Evolutionary conservation across 495 filamentous ascomycete species (phyloP), one percentile per base, ranked within the genome.

Genomic region (Aspergillus cavernicola): DNA sequence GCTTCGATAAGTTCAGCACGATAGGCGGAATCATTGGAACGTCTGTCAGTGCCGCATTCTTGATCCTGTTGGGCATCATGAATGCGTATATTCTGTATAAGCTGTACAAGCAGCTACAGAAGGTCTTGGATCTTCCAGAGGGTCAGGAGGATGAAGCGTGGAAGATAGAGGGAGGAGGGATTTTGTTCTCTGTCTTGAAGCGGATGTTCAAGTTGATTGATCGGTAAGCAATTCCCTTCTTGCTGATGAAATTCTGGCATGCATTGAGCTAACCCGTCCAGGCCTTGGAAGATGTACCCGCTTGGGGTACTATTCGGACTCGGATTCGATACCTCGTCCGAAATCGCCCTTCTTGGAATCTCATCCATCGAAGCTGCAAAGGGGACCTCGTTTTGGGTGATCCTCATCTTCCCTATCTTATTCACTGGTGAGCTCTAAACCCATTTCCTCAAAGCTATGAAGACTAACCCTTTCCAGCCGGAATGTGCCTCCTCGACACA

Each of bases 221-320:
- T 65, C 72, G 86, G 64, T 81, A 60, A 35, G 65, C 40, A 7
- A 28, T 13, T 35, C 12, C 23, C 5, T 39, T 45, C 33, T 19
- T 13, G 0, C 12, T 16, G 28, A 3, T 13, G 13, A 7, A 13
- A 26, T 11, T 19, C 3, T 40, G 19, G 13, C 6, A 2, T 31
- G 18, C 8, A 2, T 13, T 5, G 19, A 18, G 22, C 33, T 50
- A 23, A 39, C 37, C 38, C 57, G 32, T 60, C 6, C 24, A 81
- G 79, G 5, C 89, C 91, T 1, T 98, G 93, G 93, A 98, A 98
- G 69, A 98, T 97, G 92, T 77, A 95, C 65, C 90, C 90, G 5
- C 72, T 97, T 4, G 92, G 92, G 4, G 75, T 96, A 3, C 65
- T 97, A 18, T 98, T 98, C 68, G 93, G 93, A 13, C 75, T 97